These are phyloP conservation scores for Beta macrorhiza DNA, from an alignment of 179 eudicot genomes.

Conservation along the genomic window DNA sequence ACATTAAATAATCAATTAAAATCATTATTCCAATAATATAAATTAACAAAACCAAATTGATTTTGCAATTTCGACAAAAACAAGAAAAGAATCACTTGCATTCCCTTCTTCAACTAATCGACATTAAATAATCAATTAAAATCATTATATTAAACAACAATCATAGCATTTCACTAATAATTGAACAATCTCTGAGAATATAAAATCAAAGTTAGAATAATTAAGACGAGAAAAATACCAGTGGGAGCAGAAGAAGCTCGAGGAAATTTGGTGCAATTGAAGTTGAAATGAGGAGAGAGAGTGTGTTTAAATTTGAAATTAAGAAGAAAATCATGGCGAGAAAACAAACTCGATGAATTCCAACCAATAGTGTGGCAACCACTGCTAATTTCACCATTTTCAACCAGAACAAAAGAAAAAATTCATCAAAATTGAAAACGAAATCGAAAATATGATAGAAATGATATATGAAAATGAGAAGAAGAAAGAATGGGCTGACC, in stretches of 20 bases:
- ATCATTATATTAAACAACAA: not conserved
- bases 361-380: slow-evolving; percentile 6
- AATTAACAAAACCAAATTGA: too few species aligned
- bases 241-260: not conserved
- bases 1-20: not conserved
- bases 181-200: too few species aligned
- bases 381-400: not conserved
- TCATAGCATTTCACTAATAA: not conserved
- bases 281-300: not conserved
- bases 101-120: not conserved
- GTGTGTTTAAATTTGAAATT: not conserved
- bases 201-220: not conserved
- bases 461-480: not conserved
- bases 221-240: not conserved
- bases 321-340: not conserved
- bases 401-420: not conserved
- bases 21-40: too few species aligned
- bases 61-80: too few species aligned
- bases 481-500: not conserved
- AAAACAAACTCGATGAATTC: slow-evolving; percentile 6
- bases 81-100: not conserved
- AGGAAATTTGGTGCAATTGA: slow-evolving; percentile 4
- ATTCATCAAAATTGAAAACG: not conserved
- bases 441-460: not conserved
- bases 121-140: not conserved